A percentile compares a stretch with the other conserved stretches of the same genome.
These are phyloP conservation scores for Trichothecium sympodiale DNA, from an alignment of 2,329 filamentous ascomycete species.

Conservation along the genomic window DNA sequence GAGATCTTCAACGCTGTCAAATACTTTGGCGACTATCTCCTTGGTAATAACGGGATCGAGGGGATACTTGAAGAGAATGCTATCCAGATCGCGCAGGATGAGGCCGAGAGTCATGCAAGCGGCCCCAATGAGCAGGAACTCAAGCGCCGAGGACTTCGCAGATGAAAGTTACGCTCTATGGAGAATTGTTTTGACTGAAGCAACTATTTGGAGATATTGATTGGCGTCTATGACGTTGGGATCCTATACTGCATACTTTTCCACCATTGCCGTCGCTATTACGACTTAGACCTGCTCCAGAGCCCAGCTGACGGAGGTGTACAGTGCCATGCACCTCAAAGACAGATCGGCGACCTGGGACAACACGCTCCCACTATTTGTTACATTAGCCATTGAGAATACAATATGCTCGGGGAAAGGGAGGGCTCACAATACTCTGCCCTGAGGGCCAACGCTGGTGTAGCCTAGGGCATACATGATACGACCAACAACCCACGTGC, in stretches of 20 bases:
- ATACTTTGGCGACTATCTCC: slow-evolving; percentile 71
- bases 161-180: slow-evolving; percentile 8
- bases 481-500: slow-evolving; percentile 40
- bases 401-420: neutral
- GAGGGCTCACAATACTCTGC: slow-evolving; percentile 25
- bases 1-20: slow-evolving; percentile 76
- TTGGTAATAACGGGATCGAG: slow-evolving; percentile 59
- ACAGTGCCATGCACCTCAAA: slow-evolving; percentile 32
- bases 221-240: too few relatives aligned
- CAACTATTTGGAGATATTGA: too few relatives aligned
- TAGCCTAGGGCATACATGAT: slow-evolving; percentile 47
- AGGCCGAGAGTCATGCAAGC: slow-evolving; percentile 9
- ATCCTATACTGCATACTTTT: too few relatives aligned
- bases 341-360: slow-evolving; percentile 21
- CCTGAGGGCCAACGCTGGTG: slow-evolving; percentile 30
- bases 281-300: slow-evolving; percentile 10
- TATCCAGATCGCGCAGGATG: neutral
- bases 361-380: slow-evolving; percentile 22
- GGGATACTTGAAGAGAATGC: slow-evolving; percentile 11
- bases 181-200: too few relatives aligned
- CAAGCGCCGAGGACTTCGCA: slow-evolving; percentile 15
- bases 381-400: slow-evolving; percentile 3
- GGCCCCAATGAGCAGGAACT: slow-evolving; percentile 14
- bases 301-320: slow-evolving; percentile 26
- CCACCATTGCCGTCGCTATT: too few relatives aligned